These are phyloP conservation scores for Chrysoporthe cubensis DNA, from an alignment of 2,329 filamentous ascomycete species.

Conservation along the genomic window DNA sequence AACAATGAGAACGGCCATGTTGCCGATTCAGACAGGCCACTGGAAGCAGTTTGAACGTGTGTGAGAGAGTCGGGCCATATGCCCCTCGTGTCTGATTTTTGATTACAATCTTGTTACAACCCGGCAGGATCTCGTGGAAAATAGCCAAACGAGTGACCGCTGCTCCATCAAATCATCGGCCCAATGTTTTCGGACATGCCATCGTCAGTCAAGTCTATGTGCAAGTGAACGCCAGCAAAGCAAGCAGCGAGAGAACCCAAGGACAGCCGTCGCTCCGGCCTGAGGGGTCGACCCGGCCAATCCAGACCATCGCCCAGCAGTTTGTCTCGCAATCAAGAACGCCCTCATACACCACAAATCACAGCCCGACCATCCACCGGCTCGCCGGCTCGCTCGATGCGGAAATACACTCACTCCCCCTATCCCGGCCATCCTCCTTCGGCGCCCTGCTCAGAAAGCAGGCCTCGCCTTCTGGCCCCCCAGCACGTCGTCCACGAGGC, in stretches of 20 bases:
- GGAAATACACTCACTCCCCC: neutral
- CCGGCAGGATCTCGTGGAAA: constrained; percentile 9
- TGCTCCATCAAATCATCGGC: constrained; percentile 21
- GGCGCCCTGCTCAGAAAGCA: constrained; percentile 27
- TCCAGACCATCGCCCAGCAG: neutral
- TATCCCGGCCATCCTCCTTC: neutral
- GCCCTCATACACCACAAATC: constrained; percentile 15
- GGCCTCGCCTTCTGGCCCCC: constrained; percentile 33
- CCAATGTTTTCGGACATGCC: constrained; percentile 1
- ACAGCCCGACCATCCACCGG: neutral
- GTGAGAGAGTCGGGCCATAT: neutral
- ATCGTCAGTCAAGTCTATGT: constrained; percentile 17
- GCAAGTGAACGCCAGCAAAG: neutral
- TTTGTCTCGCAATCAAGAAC: constrained; percentile 9
- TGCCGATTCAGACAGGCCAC: neutral
- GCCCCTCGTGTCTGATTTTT: neutral
- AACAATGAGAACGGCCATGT: neutral
- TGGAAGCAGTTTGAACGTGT: too few species aligned
- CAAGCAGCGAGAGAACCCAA: neutral
- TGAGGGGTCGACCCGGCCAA: neutral
- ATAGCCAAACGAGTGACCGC: constrained; percentile 19
- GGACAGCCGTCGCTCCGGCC: neutral
- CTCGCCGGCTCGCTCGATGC: neutral
- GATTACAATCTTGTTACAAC: constrained; percentile 24
- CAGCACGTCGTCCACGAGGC: constrained; percentile 57